phyloP scores from a whole-genome alignment of 2,329 filamentous ascomycete genomes.

The Pseudophaeomoniella oleicola region DNA sequence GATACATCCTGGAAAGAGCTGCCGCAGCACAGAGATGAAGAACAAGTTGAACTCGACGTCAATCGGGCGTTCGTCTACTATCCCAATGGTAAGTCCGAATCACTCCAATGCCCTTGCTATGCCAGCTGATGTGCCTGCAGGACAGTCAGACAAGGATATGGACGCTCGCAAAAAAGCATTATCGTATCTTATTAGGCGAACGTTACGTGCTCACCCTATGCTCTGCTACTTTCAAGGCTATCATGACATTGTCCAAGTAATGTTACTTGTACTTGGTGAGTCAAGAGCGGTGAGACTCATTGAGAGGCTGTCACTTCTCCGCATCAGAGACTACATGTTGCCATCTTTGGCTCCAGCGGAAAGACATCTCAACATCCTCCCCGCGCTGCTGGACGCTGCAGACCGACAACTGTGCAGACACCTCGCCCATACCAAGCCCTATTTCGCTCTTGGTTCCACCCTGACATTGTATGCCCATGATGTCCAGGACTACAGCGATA shows the following conservation, averaged over 20 bases:
- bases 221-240: constrained; percentile 97
- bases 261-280: constrained; percentile 68
- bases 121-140: constrained; percentile 26
- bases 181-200: constrained; percentile 62
- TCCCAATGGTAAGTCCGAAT: constrained; percentile 49
- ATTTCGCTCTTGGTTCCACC: constrained; percentile 85
- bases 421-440: constrained; percentile 66
- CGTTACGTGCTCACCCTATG: constrained; percentile 66
- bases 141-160: constrained; percentile 55
- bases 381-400: constrained; percentile 58
- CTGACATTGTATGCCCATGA: constrained; percentile 96
- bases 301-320: constrained; percentile 69
- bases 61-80: constrained; percentile 97
- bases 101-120: constrained; percentile 5
- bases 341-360: constrained; percentile 69
- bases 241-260: constrained; percentile 94
- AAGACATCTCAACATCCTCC: constrained; percentile 74
- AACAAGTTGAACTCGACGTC: constrained; percentile 83
- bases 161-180: constrained; percentile 59
- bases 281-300: constrained; percentile 47
- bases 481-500: constrained; percentile 76
- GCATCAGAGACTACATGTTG: constrained; percentile 96
- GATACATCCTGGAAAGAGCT: constrained; percentile 43
- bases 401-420: constrained; percentile 61
- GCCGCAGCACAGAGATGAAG: constrained; percentile 69